Conservation (phyloP, 129 eudicot species). For the Ambrosia artemisiifolia region DNA sequence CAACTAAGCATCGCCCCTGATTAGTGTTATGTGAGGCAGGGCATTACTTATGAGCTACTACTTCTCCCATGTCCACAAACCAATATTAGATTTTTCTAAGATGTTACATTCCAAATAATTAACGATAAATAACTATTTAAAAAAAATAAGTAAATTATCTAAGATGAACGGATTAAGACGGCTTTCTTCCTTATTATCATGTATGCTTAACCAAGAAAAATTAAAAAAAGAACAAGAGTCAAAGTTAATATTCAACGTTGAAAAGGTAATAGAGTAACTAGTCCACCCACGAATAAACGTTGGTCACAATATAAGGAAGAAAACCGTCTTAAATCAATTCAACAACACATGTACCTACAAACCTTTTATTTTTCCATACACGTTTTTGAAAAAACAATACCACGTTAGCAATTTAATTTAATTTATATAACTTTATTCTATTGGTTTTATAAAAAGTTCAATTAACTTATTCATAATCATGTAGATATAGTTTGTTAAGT, state of each 20-base stretch:
- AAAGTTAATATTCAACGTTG: slow-evolving; percentile 19
- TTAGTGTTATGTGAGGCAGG: no score
- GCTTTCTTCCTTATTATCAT: background rate
- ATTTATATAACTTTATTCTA: background rate
- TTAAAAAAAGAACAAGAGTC: slow-evolving; percentile 8
- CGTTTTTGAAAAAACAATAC: slow-evolving; percentile 14
- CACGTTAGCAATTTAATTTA: background rate
- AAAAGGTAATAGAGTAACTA: background rate
- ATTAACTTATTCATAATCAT: no score
- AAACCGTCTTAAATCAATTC: slow-evolving; percentile 14
- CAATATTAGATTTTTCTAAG: no score
- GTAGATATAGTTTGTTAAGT: no score
- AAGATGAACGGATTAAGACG: background rate
- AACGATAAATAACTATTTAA: background rate
- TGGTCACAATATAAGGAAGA: slow-evolving; percentile 18
- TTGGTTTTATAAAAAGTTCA: no score
- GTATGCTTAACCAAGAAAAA: background rate
- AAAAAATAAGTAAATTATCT: background rate
- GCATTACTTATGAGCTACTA: no score
- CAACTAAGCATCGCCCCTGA: no score
- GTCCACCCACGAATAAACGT: slow-evolving; percentile 15
- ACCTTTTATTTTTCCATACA: slow-evolving; percentile 14
- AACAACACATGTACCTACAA: slow-evolving; percentile 8
- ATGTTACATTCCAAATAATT: no score
- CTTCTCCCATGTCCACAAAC: no score